Evolutionary conservation across 495 filamentous ascomycete species (phyloP).

Genomic region (Aspergillus cristatus): DNA sequence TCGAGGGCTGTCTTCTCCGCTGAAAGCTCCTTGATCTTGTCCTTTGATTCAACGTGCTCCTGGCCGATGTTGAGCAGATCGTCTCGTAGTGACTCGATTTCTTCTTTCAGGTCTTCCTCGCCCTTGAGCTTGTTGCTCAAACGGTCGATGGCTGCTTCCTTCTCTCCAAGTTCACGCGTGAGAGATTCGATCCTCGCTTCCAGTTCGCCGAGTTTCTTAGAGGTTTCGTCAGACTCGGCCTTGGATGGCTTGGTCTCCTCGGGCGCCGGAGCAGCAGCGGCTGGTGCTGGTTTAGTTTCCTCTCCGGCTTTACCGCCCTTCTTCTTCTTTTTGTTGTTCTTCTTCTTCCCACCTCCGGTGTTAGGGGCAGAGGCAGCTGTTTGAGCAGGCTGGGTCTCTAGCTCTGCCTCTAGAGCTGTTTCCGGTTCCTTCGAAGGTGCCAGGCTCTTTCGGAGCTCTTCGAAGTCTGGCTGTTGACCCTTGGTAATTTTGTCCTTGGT

Average conservation of each 20-base stretch:
- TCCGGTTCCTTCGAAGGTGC: constrained; percentile 10
- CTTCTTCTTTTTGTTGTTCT: constrained; percentile 86
- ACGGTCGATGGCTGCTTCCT: constrained; percentile 59
- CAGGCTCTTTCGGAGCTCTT: constrained; percentile 27
- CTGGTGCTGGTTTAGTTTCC: constrained; percentile 29
- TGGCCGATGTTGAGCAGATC: constrained; percentile 65
- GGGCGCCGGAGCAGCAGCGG: constrained; percentile 12
- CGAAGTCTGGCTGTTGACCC: constrained; percentile 26
- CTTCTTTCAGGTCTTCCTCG: constrained; percentile 73
- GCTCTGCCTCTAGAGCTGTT: constrained; percentile 7
- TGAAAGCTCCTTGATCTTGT: constrained; percentile 59
- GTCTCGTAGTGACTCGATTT: constrained; percentile 76
- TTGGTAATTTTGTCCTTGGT: constrained; percentile 23
- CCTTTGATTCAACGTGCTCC: constrained; percentile 75
- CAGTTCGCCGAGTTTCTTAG: constrained; percentile 31
- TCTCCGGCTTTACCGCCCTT: constrained; percentile 63
- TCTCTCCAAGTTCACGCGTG: constrained; percentile 55
- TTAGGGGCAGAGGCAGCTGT: constrained; percentile 10
- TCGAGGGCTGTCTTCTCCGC: constrained; percentile 52
- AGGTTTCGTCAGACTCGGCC: constrained; percentile 14
- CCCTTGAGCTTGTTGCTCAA: constrained; percentile 58
- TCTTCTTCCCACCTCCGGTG: constrained; percentile 25
- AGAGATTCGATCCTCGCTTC: constrained; percentile 45
- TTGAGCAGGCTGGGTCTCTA: constrained; percentile 14
- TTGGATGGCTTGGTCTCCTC: constrained; percentile 11